phyloP scores from a whole-genome alignment of 1,284 basidiomycete species.

The Ustilago bromivora region DNA sequence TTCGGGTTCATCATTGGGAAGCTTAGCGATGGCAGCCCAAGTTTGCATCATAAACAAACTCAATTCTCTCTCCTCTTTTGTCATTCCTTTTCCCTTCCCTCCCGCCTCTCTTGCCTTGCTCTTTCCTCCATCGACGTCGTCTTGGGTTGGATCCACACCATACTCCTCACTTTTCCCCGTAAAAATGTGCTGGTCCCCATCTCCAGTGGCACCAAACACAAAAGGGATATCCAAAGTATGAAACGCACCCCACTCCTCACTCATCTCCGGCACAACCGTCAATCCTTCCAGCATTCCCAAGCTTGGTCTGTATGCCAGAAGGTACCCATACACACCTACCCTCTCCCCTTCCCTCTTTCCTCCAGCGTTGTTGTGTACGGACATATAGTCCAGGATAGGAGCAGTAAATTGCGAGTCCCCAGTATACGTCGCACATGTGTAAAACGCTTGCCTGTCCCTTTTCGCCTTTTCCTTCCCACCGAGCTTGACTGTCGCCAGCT shows the following conservation, averaged over 20 bases:
- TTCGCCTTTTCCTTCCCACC: slow-evolving; percentile 20
- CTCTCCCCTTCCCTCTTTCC: not conserved
- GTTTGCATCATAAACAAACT: slow-evolving; percentile 42
- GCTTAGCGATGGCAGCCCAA: slow-evolving; percentile 33
- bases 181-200: slow-evolving; percentile 14
- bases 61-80: slow-evolving; percentile 26
- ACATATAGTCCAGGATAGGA: slow-evolving; percentile 44
- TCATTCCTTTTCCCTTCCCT: slow-evolving; percentile 18
- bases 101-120: not conserved
- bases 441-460: slow-evolving; percentile 28
- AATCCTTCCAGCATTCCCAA: slow-evolving; percentile 26
- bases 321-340: slow-evolving; percentile 37
- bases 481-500: slow-evolving; percentile 2
- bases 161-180: slow-evolving; percentile 18
- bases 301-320: slow-evolving; percentile 43
- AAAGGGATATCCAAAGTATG: slow-evolving; percentile 52
- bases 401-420: slow-evolving; percentile 53
- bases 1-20: not conserved
- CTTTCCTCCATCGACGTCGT: not conserved
- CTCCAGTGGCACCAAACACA: slow-evolving; percentile 44
- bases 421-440: slow-evolving; percentile 50
- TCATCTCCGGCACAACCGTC: slow-evolving; percentile 35
- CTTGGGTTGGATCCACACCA: slow-evolving; percentile 29
- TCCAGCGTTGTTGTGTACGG: not conserved
- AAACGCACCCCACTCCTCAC: slow-evolving; percentile 37